Percentiles rank a stretch among this genome's conserved stretches.
Evolutionary conservation across 148 eudicot genomes (phyloP).

Genomic region (Camellia granthamiana): DNA sequence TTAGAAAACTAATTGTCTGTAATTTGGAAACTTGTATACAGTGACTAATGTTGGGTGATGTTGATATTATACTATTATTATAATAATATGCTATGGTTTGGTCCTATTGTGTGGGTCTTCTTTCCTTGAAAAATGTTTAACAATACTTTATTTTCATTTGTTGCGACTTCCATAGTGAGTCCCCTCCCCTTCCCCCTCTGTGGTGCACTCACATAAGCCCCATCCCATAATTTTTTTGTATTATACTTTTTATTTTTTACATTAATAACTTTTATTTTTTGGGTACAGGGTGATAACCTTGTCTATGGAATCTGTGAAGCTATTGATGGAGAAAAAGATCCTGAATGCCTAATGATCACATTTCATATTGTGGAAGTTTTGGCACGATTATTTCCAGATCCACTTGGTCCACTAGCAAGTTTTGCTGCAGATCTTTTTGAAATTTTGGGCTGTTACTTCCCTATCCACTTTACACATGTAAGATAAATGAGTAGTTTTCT

Average conservation of each 20-base stretch:
- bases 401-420: constrained; percentile 61
- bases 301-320: constrained; percentile 79
- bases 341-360: constrained; percentile 67
- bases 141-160: neutral
- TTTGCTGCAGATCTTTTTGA: constrained; percentile 80
- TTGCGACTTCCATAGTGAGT: neutral
- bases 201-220: neutral
- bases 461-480: constrained; percentile 93
- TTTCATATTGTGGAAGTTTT: constrained; percentile 70
- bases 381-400: constrained; percentile 53
- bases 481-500: constrained; percentile 26
- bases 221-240: neutral
- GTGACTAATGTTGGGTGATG: neutral
- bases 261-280: neutral
- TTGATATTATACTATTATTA: neutral
- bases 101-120: constrained; percentile 5
- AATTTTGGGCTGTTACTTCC: constrained; percentile 77
- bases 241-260: neutral
- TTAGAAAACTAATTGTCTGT: neutral
- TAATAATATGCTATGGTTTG: neutral
- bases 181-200: neutral
- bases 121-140: constrained; percentile 4
- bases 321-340: constrained; percentile 90
- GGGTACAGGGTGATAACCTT: constrained; percentile 64
- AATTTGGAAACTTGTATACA: neutral